Percentiles rank a stretch among this genome's conserved stretches.
Evolutionary conservation across 495 filamentous ascomycete species (phyloP).

Genomic region (Aspergillus haitiensis): DNA sequence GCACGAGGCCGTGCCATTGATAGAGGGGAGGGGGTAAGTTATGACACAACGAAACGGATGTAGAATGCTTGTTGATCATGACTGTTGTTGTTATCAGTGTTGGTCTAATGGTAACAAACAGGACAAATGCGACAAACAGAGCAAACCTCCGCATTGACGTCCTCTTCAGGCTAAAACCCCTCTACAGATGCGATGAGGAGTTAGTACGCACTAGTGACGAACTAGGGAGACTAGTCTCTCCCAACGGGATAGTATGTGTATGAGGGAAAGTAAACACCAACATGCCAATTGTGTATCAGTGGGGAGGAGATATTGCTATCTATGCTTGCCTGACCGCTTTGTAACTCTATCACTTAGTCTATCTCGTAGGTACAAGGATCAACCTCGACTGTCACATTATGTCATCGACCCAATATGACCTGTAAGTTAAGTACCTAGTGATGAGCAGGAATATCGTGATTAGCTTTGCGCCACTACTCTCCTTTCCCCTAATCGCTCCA

Average conservation of each 20-base stretch:
- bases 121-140: conserved; percentile 28
- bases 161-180: not conserved
- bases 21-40: not conserved
- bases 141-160: conserved; percentile 29
- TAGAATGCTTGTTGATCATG: too few species aligned
- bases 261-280: not conserved
- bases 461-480: conserved; percentile 1
- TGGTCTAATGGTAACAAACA: conserved; percentile 20
- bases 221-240: not conserved
- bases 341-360: not conserved
- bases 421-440: not conserved
- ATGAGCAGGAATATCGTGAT: not conserved
- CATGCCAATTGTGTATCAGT: too few species aligned
- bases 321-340: too few species aligned
- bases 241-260: not conserved
- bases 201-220: not conserved
- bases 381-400: not conserved
- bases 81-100: not conserved
- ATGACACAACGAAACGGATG: not conserved
- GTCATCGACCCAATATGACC: conserved; percentile 1
- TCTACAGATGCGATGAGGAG: not conserved
- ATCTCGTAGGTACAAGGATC: not conserved
- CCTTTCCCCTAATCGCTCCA: not conserved
- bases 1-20: conserved; percentile 49
- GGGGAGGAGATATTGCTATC: too few species aligned